Evolutionary conservation across 2,329 filamentous ascomycete species (phyloP).

Genomic region (Penicillium sp.): DNA sequence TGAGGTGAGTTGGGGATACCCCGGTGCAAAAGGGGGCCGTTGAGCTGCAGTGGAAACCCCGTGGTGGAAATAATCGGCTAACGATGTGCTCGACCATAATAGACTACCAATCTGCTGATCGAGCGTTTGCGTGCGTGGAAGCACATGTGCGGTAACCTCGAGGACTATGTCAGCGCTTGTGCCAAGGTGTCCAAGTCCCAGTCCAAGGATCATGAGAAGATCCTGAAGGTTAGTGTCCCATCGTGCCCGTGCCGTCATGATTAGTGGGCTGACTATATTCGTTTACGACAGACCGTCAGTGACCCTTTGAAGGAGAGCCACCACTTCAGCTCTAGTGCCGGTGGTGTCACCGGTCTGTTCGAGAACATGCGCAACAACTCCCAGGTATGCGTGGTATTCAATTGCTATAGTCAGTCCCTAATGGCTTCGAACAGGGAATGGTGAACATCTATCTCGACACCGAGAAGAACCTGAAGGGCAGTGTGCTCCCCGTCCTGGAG

Average conservation of each 20-base stretch:
- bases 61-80: neutral
- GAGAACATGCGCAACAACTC: conserved; percentile 93
- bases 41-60: neutral
- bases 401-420: neutral
- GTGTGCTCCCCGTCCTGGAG: conserved; percentile 81
- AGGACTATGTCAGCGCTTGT: conserved; percentile 79
- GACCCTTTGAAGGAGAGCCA: conserved; percentile 82
- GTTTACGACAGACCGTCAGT: conserved; percentile 62
- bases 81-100: neutral
- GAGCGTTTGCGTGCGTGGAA: conserved; percentile 95
- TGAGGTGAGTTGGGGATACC: conserved; percentile 29
- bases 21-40: neutral
- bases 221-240: conserved; percentile 64
- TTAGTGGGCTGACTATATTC: neutral
- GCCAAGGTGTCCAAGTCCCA: conserved; percentile 82
- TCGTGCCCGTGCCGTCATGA: neutral
- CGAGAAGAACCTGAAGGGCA: conserved; percentile 81
- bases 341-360: conserved; percentile 82
- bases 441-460: conserved; percentile 87
- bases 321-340: conserved; percentile 87
- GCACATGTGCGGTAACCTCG: conserved; percentile 83
- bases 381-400: conserved; percentile 49
- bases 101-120: conserved; percentile 75
- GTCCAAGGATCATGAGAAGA: conserved; percentile 91
- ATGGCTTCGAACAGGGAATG: conserved; percentile 56